Evolutionary conservation across 192 early-diverging fungal genomes (phyloP), one percentile per base, ranked within the genome.

Genomic region (Phycomyces blakesleeanus): DNA sequence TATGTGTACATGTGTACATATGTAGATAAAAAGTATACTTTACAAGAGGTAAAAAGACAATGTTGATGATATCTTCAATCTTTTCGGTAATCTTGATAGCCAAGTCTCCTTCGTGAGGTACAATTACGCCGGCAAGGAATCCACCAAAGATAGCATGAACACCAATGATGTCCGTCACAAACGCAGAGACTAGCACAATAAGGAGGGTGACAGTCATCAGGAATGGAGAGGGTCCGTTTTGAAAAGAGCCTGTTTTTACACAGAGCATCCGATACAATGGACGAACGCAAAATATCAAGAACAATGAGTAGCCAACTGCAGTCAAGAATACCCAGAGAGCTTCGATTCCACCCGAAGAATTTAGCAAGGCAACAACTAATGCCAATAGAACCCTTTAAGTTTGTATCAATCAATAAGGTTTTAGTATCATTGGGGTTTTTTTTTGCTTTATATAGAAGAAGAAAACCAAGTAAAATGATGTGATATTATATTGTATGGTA

Each of bases 81-180:
- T 94, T 93, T 65, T 96, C 93, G 7, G 91, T 92, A 11, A 98
- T 82, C 29, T 85, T 84, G 56, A 93, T 79, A 2, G 95, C 87
- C 64, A 98, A 90, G 14, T 93, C 91, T 60, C 84, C 81, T 42
- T 94, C 89, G 71, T 95, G 92, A 6, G 96, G 96, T 20, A 89
- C 79, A 39, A 94, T 90, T 26, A 95, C 80, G 15, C 96, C 95
- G 7, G 86, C 81, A 9, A 98, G 50, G 64, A 97, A 97, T 3
- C 84, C 91, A 38, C 96, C 96, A 85, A 98, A 98, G 67, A 98
- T 95, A 22, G 89, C 77, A 74, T 98, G 92, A 39, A 98, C 85
- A 34, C 96, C 96, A 64, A 91, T 91, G 44, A 87, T 81, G 52
- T 92, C 83, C 0, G 94, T 95, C 50, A 97, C 85, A 74, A 85